Conservation (phyloP, 148 eudicot species). For the Euryodendron excelsum region DNA sequence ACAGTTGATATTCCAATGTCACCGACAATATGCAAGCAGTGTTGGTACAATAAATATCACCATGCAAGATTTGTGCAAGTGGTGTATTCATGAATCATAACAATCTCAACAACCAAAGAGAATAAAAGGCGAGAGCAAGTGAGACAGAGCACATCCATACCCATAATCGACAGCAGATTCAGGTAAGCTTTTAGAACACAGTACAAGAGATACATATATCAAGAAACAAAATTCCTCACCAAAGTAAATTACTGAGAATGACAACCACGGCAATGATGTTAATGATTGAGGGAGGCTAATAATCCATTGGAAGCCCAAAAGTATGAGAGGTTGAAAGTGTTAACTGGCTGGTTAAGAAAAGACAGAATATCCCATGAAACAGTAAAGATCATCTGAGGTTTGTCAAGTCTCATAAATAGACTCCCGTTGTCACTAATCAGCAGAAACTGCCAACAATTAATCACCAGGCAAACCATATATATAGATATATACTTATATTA, state of each 20-base stretch:
- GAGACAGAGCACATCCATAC: background rate
- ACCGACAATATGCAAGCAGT: constrained; percentile 6
- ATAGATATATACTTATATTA: no score
- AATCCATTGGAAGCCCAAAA: no score
- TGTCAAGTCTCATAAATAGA: background rate
- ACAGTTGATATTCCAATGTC: background rate
- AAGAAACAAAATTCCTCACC: no score
- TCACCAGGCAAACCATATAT: background rate
- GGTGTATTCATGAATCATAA: background rate
- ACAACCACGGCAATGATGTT: no score
- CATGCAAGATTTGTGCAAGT: background rate
- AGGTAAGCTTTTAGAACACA: background rate
- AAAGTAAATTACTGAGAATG: background rate
- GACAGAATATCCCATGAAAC: no score
- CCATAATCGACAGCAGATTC: background rate
- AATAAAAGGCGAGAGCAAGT: background rate
- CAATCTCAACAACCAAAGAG: background rate
- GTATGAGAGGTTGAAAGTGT: no score
- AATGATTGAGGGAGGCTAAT: no score
- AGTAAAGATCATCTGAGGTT: no score
- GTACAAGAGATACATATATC: background rate
- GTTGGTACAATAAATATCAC: background rate
- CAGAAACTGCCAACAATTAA: background rate
- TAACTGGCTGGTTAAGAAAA: no score
- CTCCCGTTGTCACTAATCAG: background rate